phyloP scores from a whole-genome alignment of 2,329 filamentous ascomycete genomes.

The Tolypocladium ophioglossoides region DNA sequence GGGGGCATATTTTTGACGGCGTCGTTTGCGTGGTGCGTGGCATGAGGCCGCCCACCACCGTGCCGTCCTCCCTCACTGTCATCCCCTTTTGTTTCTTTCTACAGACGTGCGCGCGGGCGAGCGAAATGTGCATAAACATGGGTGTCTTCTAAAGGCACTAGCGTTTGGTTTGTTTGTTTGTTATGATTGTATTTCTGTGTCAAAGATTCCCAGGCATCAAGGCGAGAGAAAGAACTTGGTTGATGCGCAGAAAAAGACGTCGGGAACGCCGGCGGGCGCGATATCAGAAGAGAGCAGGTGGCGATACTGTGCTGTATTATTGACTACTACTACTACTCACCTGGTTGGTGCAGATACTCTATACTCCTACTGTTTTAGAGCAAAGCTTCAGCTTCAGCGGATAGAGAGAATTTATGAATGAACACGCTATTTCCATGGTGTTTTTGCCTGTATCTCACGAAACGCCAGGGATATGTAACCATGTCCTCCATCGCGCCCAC shows the following conservation, averaged over 20 bases:
- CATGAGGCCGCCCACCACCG: not conserved
- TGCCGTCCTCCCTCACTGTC: not conserved
- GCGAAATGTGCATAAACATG: not conserved
- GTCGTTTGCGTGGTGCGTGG: not conserved
- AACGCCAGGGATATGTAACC: not conserved
- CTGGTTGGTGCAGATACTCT: not conserved
- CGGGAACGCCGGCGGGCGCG: not conserved
- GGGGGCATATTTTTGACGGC: not conserved
- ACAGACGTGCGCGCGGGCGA: not conserved
- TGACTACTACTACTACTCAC: not conserved
- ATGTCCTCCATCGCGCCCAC: not conserved
- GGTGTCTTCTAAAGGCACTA: not conserved
- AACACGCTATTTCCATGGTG: not conserved
- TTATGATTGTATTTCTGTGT: not conserved
- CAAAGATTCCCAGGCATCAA: not conserved
- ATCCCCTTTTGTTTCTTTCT: not conserved
- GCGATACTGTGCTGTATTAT: not conserved
- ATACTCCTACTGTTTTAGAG: not conserved
- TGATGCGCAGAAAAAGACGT: not conserved
- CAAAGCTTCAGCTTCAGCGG: not conserved
- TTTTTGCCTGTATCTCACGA: not conserved
- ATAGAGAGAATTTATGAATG: not conserved
- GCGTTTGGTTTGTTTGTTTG: not conserved
- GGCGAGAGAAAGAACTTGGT: not conserved
- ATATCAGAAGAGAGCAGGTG: not conserved